Percentiles rank a stretch among this genome's conserved stretches.
phyloP scores from a whole-genome alignment of 371 early-diverging fungal species.

The Apophysomyces elegans region DNA sequence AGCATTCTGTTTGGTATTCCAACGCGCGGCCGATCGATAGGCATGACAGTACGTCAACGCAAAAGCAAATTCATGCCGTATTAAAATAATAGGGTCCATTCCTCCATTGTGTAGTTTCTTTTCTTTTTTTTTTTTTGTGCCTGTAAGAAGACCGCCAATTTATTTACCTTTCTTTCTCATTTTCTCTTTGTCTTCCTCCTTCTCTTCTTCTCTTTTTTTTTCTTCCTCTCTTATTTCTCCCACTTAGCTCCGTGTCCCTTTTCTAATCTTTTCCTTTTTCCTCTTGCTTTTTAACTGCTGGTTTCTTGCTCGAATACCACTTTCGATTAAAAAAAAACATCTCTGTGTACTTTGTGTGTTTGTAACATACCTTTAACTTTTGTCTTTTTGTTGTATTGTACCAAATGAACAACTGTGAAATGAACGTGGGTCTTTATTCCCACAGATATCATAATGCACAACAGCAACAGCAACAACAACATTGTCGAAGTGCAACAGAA shows the following conservation, averaged over 20 bases:
- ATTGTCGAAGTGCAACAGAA: constrained; percentile 18
- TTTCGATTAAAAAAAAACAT: not conserved
- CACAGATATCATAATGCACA: constrained; percentile 14
- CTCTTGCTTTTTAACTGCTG: not conserved
- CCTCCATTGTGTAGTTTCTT: constrained; percentile 4
- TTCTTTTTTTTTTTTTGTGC: constrained; percentile 3
- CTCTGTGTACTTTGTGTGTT: constrained; percentile 7
- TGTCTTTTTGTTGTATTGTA: constrained; percentile 1
- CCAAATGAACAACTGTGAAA: constrained; percentile 10
- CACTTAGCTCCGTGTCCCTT: constrained; percentile 10
- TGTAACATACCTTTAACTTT: constrained; percentile 2
- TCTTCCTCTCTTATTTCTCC: not conserved
- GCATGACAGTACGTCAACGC: not conserved
- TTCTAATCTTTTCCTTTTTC: constrained; percentile 7
- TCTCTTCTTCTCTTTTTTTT: constrained; percentile 5
- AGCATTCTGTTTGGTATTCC: constrained; percentile 9
- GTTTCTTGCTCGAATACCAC: not conserved
- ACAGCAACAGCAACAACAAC: constrained; percentile 15
- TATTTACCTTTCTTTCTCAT: constrained; percentile 3
- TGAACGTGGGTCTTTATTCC: constrained; percentile 7
- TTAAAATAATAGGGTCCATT: constrained; percentile 11
- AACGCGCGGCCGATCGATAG: constrained; percentile 2
- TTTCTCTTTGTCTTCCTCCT: constrained; percentile 3
- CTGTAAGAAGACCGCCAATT: constrained; percentile 9
- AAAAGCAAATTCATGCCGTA: not conserved